Evolutionary conservation across 495 filamentous ascomycete genomes (phyloP), one percentile per base, ranked within the genome.

Genomic region (Friedmanniomyces simplex): DNA sequence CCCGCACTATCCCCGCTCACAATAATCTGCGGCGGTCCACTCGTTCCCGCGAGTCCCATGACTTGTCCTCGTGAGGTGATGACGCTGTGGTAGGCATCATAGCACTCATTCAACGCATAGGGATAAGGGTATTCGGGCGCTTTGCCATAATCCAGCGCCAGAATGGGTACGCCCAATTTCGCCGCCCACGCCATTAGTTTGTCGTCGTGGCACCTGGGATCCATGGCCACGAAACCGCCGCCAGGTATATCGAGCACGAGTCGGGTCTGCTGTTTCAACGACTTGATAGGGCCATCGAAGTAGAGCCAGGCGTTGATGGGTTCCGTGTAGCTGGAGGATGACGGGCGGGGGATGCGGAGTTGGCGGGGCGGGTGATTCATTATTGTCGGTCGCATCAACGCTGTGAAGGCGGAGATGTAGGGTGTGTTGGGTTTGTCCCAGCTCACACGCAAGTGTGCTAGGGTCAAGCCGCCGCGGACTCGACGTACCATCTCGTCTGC

Each of bases 401-500:
- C 78, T 5, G 84, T 82, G 36, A 95, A 54, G 8, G 83, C 76
- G 60, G 78, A 76, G 13, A 98, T 71, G 62, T 93, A 94, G 8
- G 91, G 89, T 7, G 88, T 90, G 0, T 77, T 93, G 0, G 82
- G 80, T 66, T 98, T 98, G 61, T 98, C 91, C 93, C 93, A 98
- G 52, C 89, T 91, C 5, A 96, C 83, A 1, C 93, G 81, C 59
- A 98, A 68, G 69, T 98, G 93, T 34, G 97, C 91, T 39, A 97
- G 76, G 1, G 91, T 96, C 68, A 97, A 73, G 13, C 81, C 84
- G 14, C 81, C 88, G 34, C 93, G 78, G 5, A 98, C 85, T 63
- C 91, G 89, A 45, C 91, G 83, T 28, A 94, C 90, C 71, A 96
- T 98, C 71, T 97, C 93, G 67, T 96, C 93, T 2, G 93, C 93